Conservation (phyloP, 2,329 filamentous ascomycete species). For the Aspergillus chevalieri region DNA sequence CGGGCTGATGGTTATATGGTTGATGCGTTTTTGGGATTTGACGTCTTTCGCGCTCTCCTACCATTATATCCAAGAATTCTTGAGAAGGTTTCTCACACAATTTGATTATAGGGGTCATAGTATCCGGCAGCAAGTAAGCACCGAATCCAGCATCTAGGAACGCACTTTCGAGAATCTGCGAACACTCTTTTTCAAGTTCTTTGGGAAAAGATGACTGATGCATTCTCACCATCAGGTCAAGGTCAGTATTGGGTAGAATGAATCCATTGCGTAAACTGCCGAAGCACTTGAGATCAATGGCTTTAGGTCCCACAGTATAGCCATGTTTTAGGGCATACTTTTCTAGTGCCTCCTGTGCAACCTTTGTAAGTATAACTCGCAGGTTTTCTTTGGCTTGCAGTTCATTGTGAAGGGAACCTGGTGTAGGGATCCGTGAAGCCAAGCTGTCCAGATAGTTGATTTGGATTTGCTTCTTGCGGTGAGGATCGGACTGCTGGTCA, state of each 20-base stretch:
- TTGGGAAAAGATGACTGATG: conserved; percentile 34
- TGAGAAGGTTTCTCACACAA: conserved; percentile 66
- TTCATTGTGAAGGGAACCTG: conserved; percentile 59
- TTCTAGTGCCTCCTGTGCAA: conserved; percentile 57
- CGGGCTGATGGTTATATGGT: conserved; percentile 36
- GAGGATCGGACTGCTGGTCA: conserved; percentile 9
- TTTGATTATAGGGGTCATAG: conserved; percentile 81
- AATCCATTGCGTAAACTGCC: conserved; percentile 81
- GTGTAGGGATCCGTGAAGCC: conserved; percentile 48
- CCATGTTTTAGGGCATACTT: conserved; percentile 42
- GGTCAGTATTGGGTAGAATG: conserved; percentile 79
- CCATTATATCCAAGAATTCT: conserved; percentile 55
- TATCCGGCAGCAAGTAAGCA: conserved; percentile 69
- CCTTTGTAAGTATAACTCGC: conserved; percentile 56
- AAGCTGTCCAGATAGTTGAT: conserved; percentile 33
- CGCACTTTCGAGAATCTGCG: conserved; percentile 67
- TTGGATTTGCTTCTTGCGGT: conserved; percentile 10
- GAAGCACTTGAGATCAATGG: conserved; percentile 68
- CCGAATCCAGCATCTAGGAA: conserved; percentile 68
- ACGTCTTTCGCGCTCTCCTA: conserved; percentile 49
- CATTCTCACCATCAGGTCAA: conserved; percentile 58
- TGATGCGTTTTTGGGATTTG: conserved; percentile 2
- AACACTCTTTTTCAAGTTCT: conserved; percentile 58
- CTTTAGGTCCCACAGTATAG: conserved; percentile 46
- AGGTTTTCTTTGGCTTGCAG: conserved; percentile 67